Percentiles rank a stretch among this genome's conserved stretches.
phyloP scores from a whole-genome alignment of 169 alveolate species.

The Plasmodium blacklocki region DNA sequence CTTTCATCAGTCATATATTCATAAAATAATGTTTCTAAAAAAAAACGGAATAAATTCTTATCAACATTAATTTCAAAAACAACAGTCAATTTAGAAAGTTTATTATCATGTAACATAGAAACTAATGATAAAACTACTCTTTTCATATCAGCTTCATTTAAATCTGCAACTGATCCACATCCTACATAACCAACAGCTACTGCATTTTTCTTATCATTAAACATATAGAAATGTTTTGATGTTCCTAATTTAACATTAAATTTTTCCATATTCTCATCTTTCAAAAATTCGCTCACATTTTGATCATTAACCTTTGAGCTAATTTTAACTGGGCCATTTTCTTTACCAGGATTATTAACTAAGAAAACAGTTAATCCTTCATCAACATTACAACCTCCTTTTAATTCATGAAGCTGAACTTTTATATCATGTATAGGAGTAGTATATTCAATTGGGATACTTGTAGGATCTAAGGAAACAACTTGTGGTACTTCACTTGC shows the following conservation, averaged over 20 bases:
- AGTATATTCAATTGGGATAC: conserved; percentile 39
- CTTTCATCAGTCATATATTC: conserved; percentile 72
- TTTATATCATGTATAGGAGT: conserved; percentile 42
- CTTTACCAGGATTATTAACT: conserved; percentile 23
- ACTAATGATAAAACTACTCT: conserved; percentile 29
- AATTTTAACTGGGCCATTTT: conserved; percentile 19
- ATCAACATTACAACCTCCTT: conserved; percentile 16
- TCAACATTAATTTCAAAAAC: conserved; percentile 45
- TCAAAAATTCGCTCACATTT: conserved; percentile 25
- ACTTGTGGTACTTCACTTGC: conserved; percentile 59
- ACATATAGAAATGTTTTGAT: conserved; percentile 27
- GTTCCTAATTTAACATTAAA: conserved; percentile 72
- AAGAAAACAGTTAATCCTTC: conserved; percentile 37
- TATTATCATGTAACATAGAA: conserved; percentile 35
- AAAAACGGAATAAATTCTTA: conserved; percentile 39
- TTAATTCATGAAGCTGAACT: conserved; percentile 27
- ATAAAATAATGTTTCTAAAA: conserved; percentile 44
- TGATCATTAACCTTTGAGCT: conserved; percentile 19
- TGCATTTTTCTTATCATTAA: conserved; percentile 35
- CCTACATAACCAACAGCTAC: conserved; percentile 37
- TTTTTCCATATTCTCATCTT: conserved; percentile 18
- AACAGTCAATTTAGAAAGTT: conserved; percentile 17
- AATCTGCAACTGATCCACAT: conserved; percentile 46
- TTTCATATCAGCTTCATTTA: conserved; percentile 41
- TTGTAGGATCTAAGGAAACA: conserved; percentile 42